Percentiles rank a stretch among this genome's conserved stretches.
phyloP scores from a whole-genome alignment of 257 asterid genomes.

The Przewalskia tangutica region DNA sequence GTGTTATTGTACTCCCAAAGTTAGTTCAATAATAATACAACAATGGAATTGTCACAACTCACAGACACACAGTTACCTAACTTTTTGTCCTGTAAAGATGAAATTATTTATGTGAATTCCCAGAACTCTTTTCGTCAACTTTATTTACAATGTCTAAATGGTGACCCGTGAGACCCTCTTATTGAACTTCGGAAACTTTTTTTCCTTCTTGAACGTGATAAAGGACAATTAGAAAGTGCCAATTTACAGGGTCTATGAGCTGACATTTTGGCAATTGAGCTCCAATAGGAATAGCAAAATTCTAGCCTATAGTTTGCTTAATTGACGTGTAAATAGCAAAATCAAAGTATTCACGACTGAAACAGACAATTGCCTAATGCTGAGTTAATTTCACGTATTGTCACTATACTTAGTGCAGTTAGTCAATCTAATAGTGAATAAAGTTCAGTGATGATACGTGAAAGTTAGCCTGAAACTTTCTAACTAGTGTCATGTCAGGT shows the following conservation, averaged over 20 bases:
- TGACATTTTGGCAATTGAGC: not conserved
- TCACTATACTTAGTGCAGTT: not conserved
- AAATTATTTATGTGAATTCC: constrained; percentile 7
- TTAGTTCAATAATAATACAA: constrained; percentile 15
- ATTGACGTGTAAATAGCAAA: not conserved
- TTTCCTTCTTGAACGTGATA: not conserved
- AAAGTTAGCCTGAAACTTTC: not conserved
- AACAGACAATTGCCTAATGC: not conserved
- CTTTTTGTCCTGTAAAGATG: constrained; percentile 27
- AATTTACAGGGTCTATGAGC: not conserved
- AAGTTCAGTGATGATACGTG: not conserved
- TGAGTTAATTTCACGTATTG: not conserved
- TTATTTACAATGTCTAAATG: constrained; percentile 6
- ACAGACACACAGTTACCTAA: constrained; percentile 12
- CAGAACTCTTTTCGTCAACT: constrained; percentile 3
- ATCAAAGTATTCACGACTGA: not conserved
- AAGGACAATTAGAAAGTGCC: not conserved
- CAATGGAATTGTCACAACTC: constrained; percentile 15
- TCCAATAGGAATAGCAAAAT: not conserved
- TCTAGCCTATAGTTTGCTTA: not conserved
- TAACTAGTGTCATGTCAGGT: not conserved
- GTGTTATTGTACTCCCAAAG: not conserved
- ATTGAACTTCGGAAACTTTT: not conserved
- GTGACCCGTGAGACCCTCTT: constrained; percentile 14
- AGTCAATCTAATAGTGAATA: not conserved